Evolutionary conservation across 176 grass and related monocot species (phyloP), one percentile per base, ranked within the genome.

Genomic region (Avena eriantha): DNA sequence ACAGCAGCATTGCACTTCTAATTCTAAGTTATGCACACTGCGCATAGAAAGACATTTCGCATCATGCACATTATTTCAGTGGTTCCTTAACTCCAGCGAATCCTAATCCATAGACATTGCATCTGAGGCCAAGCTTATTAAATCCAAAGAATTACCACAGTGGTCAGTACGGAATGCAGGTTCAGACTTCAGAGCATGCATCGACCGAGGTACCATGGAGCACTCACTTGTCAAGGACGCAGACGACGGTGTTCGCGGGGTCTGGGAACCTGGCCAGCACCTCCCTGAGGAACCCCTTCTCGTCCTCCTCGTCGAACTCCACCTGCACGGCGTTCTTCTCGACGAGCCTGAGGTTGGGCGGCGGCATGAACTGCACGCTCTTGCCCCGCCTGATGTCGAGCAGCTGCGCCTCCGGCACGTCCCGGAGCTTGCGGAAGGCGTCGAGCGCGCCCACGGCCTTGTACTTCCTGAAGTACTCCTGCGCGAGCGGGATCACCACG

Each of bases 181-280:
- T 31, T 35, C 57, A 80, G 2, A 18, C 48, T 76, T 31, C 47
- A 58, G 10, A 70, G 14, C 15, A 65, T 67, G 31, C 6, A 34
- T 53, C 21, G 53, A 35, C 29, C 19, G 49, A 60, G 19, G 59
- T 50, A 29, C 21, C 8, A 84, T 60, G 6, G 79, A 83, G 22
- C 31, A 86, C 97, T 96, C 85, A 99, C 97, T 93, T 99, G 86
- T 99, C 92, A 87, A 99, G 92, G 78, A 99, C 80, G 85, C 97
- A 99, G 41, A 99, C 24, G 74, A 96, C 33, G 11, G 97, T 99
- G 80, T 92, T 96, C 2, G 59, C 66, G 4, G 92, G 97, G 84
- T 99, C 92, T 10, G 35, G 73, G 60, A 94, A 99, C 87, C 45
- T 91, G 23, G 68, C 59, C 3, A 92, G 33, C 74, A 93, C 87